Base-by-base conservation (phyloP, 352 stramenopile species). In the Phytophthora melonis region DNA sequence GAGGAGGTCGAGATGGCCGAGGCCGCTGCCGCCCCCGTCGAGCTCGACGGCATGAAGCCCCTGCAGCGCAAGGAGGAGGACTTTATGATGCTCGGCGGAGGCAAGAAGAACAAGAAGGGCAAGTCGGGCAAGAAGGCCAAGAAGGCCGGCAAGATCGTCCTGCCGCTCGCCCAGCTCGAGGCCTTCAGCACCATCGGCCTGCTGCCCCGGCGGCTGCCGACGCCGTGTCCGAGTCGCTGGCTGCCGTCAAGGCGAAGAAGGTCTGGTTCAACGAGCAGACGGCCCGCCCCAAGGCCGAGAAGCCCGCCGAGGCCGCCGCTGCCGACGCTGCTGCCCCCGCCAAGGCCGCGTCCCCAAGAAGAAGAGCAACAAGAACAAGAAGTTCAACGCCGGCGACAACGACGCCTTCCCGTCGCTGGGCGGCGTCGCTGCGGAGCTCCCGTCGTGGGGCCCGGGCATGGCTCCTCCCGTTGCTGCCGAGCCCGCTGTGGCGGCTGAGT, bases 171-270 rank as follows among this genome's bases (percentile, higher is more conserved):
- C 19, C 90, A 94, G 70, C 60, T 95, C 56, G 87, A 96, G 58
- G 94, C 97, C 60, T 99, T 99, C 83, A 96, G 86, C 68, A 88
- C 97, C 57, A 76, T 99, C 21, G 91, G 87, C 32, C 78, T 99
- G 58, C 82, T 92, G 68, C 97, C 41, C 97, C 97, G 10, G 90
- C 93, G 50, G 93, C 86, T 57, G 82, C 97, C 19, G 85, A 88
- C 36, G 85, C 86, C 23, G 85, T 99, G 11, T 77, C 84, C 50
- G 83, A 86, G n/a, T 97, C 93, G 27, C 89, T 99, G 73, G 84
- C 93, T 60, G 96, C 93, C 63, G 92, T 99, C 27, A 97, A 98
- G 78, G 93, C 91, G n/a, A 99, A 98, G 91, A 99, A 99, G 83
- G 73, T 88, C 27, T 96, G 86, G 88, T 96, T 93, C 68, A 79